A percentile compares a stretch with the other conserved stretches of the same genome.
phyloP scores from a whole-genome alignment of 2,329 filamentous ascomycete genomes.

The Colletotrichum limetticola region DNA sequence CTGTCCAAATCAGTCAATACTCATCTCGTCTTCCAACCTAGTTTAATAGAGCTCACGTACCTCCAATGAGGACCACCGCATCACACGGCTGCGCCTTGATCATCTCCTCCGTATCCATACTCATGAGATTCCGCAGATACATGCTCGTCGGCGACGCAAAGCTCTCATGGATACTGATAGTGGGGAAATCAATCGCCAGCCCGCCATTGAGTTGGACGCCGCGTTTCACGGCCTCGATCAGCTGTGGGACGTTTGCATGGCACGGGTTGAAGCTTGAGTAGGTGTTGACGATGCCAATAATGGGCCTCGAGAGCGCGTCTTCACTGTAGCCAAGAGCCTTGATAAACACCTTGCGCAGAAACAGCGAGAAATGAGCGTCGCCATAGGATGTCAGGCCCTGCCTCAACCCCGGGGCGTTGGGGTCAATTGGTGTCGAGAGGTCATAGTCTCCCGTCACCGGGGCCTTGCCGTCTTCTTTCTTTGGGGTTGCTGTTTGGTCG shows the following conservation, averaged over 20 bases:
- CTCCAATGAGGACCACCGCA: slow-evolving; percentile 74
- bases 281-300: slow-evolving; percentile 81
- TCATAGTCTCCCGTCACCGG: slow-evolving; percentile 66
- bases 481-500: not conserved
- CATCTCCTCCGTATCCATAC: slow-evolving; percentile 86
- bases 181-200: slow-evolving; percentile 77
- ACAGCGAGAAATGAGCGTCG: slow-evolving; percentile 79
- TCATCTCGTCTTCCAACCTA: not conserved
- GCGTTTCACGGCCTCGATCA: slow-evolving; percentile 76
- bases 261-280: slow-evolving; percentile 80
- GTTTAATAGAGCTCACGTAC: slow-evolving; percentile 46
- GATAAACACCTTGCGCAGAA: slow-evolving; percentile 81
- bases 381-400: slow-evolving; percentile 76
- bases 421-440: slow-evolving; percentile 62
- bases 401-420: slow-evolving; percentile 63
- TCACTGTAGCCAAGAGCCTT: slow-evolving; percentile 81
- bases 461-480: slow-evolving; percentile 12
- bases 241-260: slow-evolving; percentile 77
- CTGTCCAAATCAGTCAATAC: slow-evolving; percentile 45
- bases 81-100: slow-evolving; percentile 77
- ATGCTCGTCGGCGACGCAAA: slow-evolving; percentile 80
- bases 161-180: slow-evolving; percentile 76
- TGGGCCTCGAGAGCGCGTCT: slow-evolving; percentile 75
- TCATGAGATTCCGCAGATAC: slow-evolving; percentile 80
- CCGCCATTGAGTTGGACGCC: slow-evolving; percentile 75